Evolutionary conservation across 805 yeast genomes (phyloP).

Genomic region (Barnettozyma botsteinii): DNA sequence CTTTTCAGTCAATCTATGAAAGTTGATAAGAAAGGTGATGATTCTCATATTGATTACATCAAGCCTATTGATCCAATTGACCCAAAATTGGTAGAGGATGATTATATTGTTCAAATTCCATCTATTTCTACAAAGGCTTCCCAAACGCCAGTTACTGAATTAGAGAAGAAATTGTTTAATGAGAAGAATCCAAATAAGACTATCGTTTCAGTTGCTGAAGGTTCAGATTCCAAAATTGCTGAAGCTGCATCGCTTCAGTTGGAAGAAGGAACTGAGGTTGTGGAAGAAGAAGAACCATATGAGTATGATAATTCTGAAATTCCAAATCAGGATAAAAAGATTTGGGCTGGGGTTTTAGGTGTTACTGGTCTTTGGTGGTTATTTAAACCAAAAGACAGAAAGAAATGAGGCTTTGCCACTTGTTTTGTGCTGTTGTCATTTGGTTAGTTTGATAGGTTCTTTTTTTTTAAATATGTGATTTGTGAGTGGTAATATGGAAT

Average conservation of each 20-base stretch:
- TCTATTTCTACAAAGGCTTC: conserved; percentile 47
- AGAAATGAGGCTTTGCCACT: background rate
- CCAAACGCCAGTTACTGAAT: conserved; percentile 28
- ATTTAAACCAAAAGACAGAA: conserved; percentile 13
- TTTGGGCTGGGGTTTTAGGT: conserved; percentile 23
- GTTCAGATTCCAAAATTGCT: conserved; percentile 21
- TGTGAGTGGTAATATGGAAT: background rate
- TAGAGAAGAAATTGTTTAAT: conserved; percentile 21
- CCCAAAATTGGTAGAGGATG: conserved; percentile 42
- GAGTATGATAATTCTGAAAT: conserved; percentile 15
- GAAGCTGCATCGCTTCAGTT: conserved; percentile 19
- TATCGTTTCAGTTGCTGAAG: conserved; percentile 23
- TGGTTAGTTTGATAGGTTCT: background rate
- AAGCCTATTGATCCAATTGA: conserved; percentile 30
- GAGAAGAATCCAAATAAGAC: conserved; percentile 12
- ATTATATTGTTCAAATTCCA: conserved; percentile 36
- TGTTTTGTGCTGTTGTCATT: background rate
- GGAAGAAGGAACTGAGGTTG: conserved; percentile 12
- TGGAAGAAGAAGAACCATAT: conserved; percentile 17
- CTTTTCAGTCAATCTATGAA: conserved; percentile 18
- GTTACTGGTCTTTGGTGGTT: conserved; percentile 28
- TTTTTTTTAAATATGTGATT: too few relatives aligned
- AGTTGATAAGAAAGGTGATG: conserved; percentile 44
- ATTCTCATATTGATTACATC: conserved; percentile 52
- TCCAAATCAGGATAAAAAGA: conserved; percentile 22